These are phyloP conservation scores for Fusarium irregulare DNA, from an alignment of 2,329 filamentous ascomycete species.

Conservation along the genomic window DNA sequence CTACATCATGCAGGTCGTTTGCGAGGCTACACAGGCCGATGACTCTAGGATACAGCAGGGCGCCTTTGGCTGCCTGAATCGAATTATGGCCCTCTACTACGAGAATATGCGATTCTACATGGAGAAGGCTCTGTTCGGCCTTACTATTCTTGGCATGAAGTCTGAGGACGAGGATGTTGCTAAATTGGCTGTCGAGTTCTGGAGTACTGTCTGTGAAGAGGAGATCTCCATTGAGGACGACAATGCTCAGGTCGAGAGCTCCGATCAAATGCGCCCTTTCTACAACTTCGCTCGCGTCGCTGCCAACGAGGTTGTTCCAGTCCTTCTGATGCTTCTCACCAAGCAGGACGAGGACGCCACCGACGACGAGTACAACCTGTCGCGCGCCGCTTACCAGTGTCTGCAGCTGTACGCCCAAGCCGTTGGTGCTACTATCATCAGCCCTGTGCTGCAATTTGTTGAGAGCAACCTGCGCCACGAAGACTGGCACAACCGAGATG, in stretches of 20 bases:
- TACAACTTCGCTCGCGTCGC: conserved; percentile 97
- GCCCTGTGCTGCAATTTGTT: conserved; percentile 88
- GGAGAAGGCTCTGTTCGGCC: conserved; percentile 98
- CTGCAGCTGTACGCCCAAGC: conserved; percentile 95
- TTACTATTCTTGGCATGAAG: conserved; percentile 99
- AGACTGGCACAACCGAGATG: conserved; percentile 95
- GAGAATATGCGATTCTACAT: conserved; percentile 99
- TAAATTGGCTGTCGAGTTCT: conserved; percentile 98
- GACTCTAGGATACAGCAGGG: conserved; percentile 94
- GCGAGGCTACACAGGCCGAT: conserved; percentile 94
- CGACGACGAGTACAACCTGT: conserved; percentile 98
- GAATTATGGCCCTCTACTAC: conserved; percentile 99
- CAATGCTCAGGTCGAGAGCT: conserved; percentile 80
- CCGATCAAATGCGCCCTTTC: conserved; percentile 87
- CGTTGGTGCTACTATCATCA: conserved; percentile 84
- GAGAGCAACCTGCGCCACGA: conserved; percentile 89
- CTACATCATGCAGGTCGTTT: conserved; percentile 99
- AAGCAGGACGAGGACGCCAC: conserved; percentile 98
- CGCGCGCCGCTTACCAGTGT: conserved; percentile 95
- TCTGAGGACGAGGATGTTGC: conserved; percentile 96
- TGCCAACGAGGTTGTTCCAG: conserved; percentile 92
- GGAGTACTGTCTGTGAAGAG: conserved; percentile 99
- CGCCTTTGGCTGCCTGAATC: conserved; percentile 95
- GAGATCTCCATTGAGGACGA: conserved; percentile 98
- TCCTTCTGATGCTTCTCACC: conserved; percentile 86